These are phyloP conservation scores for Xanthoceras sorbifolium DNA, from an alignment of 345 rosid species.

Conservation along the genomic window DNA sequence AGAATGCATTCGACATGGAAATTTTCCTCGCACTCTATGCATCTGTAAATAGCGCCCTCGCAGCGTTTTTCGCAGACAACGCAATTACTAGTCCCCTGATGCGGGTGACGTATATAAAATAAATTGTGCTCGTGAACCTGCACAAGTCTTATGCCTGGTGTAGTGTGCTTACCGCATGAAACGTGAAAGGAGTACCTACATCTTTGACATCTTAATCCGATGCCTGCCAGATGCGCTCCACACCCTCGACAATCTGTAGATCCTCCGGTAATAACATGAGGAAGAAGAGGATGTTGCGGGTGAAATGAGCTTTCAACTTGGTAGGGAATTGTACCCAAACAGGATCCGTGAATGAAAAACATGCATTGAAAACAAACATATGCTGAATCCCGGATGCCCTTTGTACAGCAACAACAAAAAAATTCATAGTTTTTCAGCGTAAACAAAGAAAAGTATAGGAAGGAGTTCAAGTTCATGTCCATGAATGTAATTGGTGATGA, in stretches of 20 bases:
- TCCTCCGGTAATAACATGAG: too few relatives aligned
- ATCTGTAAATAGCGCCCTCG: neutral
- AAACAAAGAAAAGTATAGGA: neutral
- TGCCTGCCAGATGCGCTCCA: neutral
- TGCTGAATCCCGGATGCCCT: neutral
- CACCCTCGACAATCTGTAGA: neutral
- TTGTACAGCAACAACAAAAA: constrained; percentile 15
- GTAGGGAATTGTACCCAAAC: neutral
- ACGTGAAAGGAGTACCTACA: neutral
- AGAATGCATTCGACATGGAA: neutral
- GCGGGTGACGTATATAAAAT: neutral
- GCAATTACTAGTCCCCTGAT: neutral
- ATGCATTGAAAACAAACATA: neutral
- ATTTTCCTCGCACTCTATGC: neutral
- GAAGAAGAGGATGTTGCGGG: neutral
- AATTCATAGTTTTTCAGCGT: too few relatives aligned
- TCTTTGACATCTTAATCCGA: neutral
- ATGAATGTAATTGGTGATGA: neutral
- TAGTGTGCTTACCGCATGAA: neutral
- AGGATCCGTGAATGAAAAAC: neutral
- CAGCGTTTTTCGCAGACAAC: neutral
- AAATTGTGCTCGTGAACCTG: neutral
- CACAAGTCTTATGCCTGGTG: neutral
- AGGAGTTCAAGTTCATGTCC: neutral
- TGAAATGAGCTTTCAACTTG: neutral